Percentiles rank a stretch among this genome's conserved stretches.
phyloP scores from a whole-genome alignment of 2,329 filamentous ascomycete genomes.

The Cytospora chrysosperma region DNA sequence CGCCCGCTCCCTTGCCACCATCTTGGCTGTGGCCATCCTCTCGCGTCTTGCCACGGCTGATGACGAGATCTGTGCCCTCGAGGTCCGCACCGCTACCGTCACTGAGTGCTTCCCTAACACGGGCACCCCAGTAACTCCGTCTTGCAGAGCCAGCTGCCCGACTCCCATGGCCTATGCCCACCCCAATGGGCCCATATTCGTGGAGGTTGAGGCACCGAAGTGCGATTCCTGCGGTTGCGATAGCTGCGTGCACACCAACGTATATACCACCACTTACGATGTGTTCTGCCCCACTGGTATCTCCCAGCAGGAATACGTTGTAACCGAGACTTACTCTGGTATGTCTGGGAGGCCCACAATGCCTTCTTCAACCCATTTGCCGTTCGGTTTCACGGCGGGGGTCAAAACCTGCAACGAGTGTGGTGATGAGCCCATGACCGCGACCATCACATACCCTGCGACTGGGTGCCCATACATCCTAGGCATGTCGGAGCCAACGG shows the following conservation, averaged over 20 bases:
- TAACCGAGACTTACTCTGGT: slow-evolving; percentile 13
- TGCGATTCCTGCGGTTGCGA: slow-evolving; percentile 17
- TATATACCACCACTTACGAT: slow-evolving; percentile 18
- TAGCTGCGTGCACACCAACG: slow-evolving; percentile 8
- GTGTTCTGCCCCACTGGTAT: slow-evolving; percentile 17
- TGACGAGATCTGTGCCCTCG: slow-evolving; percentile 3
- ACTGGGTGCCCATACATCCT: slow-evolving; percentile 10
- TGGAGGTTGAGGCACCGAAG: slow-evolving; percentile 8
- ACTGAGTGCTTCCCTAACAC: slow-evolving; percentile 15
- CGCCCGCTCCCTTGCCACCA: slow-evolving; percentile 1
- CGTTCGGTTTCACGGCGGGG: slow-evolving; percentile 9
- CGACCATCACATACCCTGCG: slow-evolving; percentile 11
- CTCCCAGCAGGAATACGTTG: slow-evolving; percentile 12
- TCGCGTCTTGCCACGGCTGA: neutral
- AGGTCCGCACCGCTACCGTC: slow-evolving; percentile 14
- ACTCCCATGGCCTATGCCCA: slow-evolving; percentile 10
- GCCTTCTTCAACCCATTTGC: neutral
- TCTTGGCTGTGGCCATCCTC: slow-evolving; percentile 11
- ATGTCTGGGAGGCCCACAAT: slow-evolving; percentile 14
- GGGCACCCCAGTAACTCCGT: slow-evolving; percentile 2
- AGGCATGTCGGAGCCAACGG: slow-evolving; percentile 5
- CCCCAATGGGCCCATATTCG: neutral
- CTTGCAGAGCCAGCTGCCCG: slow-evolving; percentile 11
- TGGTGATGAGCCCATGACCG: slow-evolving; percentile 3
- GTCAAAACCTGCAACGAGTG: slow-evolving; percentile 10